Conservation (phyloP, 2,329 filamentous ascomycete species). For the Pseudocercospora musae region DNA sequence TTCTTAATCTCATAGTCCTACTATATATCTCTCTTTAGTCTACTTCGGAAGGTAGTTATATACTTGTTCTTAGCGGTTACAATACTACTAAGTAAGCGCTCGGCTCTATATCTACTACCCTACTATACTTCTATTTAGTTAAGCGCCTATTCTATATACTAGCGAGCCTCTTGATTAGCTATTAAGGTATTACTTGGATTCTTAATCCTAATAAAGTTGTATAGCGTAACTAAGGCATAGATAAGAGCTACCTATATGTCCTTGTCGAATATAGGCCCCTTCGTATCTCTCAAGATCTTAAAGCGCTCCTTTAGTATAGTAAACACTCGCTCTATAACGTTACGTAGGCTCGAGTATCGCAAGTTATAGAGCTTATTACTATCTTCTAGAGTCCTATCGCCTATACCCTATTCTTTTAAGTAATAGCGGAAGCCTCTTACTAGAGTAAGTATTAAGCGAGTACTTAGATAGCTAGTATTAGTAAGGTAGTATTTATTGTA, state of each 20-base stretch:
- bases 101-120: background rate
- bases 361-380: background rate
- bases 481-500: background rate
- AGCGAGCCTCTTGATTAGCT: too few relatives aligned
- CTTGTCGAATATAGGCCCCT: background rate
- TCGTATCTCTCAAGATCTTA: background rate
- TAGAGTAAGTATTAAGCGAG: background rate
- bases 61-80: background rate
- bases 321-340: background rate
- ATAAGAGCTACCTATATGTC: background rate
- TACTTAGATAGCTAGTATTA: too few relatives aligned
- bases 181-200: background rate
- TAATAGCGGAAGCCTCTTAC: background rate
- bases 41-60: background rate
- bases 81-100: background rate
- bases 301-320: background rate
- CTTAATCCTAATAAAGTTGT: background rate
- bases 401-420: background rate
- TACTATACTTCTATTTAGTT: background rate
- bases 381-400: background rate
- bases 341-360: background rate
- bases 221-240: background rate
- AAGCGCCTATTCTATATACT: too few relatives aligned
- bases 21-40: background rate
- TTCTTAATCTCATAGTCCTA: too few relatives aligned